These are phyloP conservation scores for Globisporangium paddicum DNA, from an alignment of 352 stramenopile species.

Conservation along the genomic window DNA sequence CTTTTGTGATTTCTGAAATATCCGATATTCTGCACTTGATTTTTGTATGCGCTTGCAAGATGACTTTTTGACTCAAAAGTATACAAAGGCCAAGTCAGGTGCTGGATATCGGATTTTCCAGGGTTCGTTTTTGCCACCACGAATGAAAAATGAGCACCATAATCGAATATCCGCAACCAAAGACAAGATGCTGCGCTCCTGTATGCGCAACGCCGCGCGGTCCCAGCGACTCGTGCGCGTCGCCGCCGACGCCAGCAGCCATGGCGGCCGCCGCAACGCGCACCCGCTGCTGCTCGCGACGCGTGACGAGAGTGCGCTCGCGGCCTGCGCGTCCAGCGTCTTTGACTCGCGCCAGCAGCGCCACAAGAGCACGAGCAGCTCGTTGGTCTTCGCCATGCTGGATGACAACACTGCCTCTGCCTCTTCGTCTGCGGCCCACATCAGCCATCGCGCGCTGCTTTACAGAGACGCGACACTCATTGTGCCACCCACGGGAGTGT, in stretches of 20 bases:
- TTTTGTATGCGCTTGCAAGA: too few species aligned
- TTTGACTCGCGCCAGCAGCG: slow-evolving; percentile 12
- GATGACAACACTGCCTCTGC: background rate
- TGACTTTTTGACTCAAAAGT: too few species aligned
- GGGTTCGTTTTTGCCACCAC: too few species aligned
- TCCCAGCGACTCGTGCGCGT: slow-evolving; percentile 28
- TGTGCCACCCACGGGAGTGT: slow-evolving; percentile 17
- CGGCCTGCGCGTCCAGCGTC: slow-evolving; percentile 15
- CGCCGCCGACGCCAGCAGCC: slow-evolving; percentile 1
- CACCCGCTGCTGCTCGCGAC: slow-evolving; percentile 11
- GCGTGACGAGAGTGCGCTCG: slow-evolving; percentile 19
- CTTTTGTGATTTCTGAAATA: too few species aligned
- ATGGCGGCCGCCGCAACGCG: slow-evolving; percentile 1
- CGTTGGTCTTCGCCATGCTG: slow-evolving; percentile 2
- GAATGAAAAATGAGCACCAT: background rate
- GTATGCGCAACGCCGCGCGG: slow-evolving; percentile 32
- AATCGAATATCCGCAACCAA: background rate
- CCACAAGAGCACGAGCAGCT: slow-evolving; percentile 2
- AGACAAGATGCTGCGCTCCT: slow-evolving; percentile 37
- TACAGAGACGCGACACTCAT: slow-evolving; percentile 19
- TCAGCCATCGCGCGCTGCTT: slow-evolving; percentile 6
- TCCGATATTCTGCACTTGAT: too few species aligned
- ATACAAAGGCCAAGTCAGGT: too few species aligned
- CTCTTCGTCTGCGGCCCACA: background rate
- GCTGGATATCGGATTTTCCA: too few species aligned